Conservation (phyloP, 805 yeast species). For the Pichia ethanolica region DNA sequence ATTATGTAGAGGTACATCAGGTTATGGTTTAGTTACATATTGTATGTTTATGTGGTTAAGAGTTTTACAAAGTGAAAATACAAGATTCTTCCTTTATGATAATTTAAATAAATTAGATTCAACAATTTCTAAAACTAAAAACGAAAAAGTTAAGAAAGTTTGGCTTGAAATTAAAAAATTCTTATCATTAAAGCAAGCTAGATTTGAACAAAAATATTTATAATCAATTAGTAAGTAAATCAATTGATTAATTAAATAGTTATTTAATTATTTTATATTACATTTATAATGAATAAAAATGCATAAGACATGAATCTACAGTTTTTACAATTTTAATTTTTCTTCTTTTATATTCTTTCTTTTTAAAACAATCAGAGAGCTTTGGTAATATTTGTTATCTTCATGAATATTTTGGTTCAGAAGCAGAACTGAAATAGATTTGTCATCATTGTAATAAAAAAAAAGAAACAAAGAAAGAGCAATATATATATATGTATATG, state of each 20-base stretch:
- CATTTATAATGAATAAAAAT: neutral
- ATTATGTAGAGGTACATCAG: conserved; percentile 58
- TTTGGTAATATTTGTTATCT: conserved; percentile 68
- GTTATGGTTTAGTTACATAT: conserved; percentile 56
- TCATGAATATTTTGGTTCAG: conserved; percentile 66
- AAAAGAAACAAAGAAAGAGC: conserved; percentile 1
- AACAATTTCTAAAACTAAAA: conserved; percentile 34
- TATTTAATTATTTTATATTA: too few species aligned
- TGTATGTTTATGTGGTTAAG: conserved; percentile 63
- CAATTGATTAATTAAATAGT: too few species aligned
- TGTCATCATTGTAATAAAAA: conserved; percentile 49
- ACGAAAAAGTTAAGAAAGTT: conserved; percentile 34
- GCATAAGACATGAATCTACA: too few species aligned
- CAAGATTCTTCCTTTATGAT: conserved; percentile 36
- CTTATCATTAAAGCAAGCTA: conserved; percentile 34
- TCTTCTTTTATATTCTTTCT: neutral
- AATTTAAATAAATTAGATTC: conserved; percentile 38
- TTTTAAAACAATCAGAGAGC: conserved; percentile 36
- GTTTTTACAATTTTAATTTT: too few species aligned
- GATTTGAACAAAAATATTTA: conserved; percentile 22
- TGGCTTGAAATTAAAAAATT: conserved; percentile 37
- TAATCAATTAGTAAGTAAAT: neutral
- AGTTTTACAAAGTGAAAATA: conserved; percentile 46
- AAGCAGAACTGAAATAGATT: conserved; percentile 88
- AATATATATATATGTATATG: neutral